phyloP scores from a whole-genome alignment of 208 protist genomes.

The Wallacemonas sp. region DNA sequence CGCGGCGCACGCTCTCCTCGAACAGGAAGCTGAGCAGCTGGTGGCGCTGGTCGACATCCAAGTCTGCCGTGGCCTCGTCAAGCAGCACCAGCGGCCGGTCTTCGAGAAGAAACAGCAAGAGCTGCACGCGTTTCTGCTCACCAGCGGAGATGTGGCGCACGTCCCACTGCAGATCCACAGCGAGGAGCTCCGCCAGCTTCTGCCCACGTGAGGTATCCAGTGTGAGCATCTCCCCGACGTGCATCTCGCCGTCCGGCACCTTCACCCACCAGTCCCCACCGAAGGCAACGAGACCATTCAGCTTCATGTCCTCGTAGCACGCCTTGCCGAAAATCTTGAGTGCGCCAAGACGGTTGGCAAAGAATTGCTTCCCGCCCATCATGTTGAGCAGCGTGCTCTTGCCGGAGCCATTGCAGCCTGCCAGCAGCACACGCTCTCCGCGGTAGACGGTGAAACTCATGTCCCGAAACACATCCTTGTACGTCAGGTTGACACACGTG shows the following conservation, averaged over 20 bases:
- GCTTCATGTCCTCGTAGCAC: slow-evolving; percentile 70
- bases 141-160: slow-evolving; percentile 80
- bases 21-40: slow-evolving; percentile 81
- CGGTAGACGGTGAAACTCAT: slow-evolving; percentile 51
- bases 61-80: slow-evolving; percentile 91
- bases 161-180: slow-evolving; percentile 82
- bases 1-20: slow-evolving; percentile 69
- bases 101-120: slow-evolving; percentile 73
- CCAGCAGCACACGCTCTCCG: slow-evolving; percentile 81
- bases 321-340: slow-evolving; percentile 64
- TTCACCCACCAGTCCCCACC: slow-evolving; percentile 77
- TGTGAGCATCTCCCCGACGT: slow-evolving; percentile 61
- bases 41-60: slow-evolving; percentile 88
- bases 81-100: slow-evolving; percentile 74
- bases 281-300: slow-evolving; percentile 60
- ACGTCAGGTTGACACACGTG: slow-evolving; percentile 42
- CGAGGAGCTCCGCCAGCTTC: slow-evolving; percentile 52
- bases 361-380: slow-evolving; percentile 85
- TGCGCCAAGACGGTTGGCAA: slow-evolving; percentile 41
- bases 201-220: slow-evolving; percentile 44
- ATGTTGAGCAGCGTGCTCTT: slow-evolving; percentile 95
- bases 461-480: slow-evolving; percentile 60
- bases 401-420: slow-evolving; percentile 93
- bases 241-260: slow-evolving; percentile 67
- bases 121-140: slow-evolving; percentile 86